Percentiles rank a stretch among this genome's conserved stretches.
These are phyloP conservation scores for Cerioporus squamosus DNA, from an alignment of 1,284 basidiomycete species.

Conservation along the genomic window DNA sequence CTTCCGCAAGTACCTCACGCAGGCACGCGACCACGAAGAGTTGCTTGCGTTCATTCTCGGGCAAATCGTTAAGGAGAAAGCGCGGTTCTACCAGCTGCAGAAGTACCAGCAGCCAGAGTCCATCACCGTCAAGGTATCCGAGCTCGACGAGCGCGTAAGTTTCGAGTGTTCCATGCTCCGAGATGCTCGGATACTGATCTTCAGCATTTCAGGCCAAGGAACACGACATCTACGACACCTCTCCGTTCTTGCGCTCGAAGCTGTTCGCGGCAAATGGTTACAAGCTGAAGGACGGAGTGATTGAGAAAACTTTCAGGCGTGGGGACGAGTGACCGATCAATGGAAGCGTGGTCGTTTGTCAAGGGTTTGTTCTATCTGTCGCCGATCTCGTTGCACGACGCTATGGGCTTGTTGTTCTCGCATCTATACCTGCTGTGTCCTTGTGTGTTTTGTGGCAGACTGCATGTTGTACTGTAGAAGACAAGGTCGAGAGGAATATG, in stretches of 20 bases:
- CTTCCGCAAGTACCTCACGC: slow-evolving; percentile 97
- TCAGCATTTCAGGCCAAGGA: slow-evolving; percentile 75
- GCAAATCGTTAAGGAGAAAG: slow-evolving; percentile 93
- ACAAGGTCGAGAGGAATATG: background rate
- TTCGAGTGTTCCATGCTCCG: background rate
- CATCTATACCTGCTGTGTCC: background rate
- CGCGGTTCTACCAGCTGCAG: slow-evolving; percentile 80
- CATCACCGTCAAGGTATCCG: slow-evolving; percentile 74
- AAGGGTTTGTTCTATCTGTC: background rate
- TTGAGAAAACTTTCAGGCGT: slow-evolving; percentile 68
- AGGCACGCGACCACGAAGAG: slow-evolving; percentile 95
- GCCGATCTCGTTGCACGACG: background rate
- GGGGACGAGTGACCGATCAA: slow-evolving; percentile 16
- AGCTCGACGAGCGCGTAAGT: slow-evolving; percentile 83
- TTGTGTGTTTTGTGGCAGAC: background rate
- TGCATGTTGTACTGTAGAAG: background rate
- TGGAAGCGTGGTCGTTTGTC: background rate
- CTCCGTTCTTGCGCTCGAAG: slow-evolving; percentile 84
- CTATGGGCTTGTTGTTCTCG: background rate
- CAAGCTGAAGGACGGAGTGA: slow-evolving; percentile 62
- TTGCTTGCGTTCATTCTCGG: slow-evolving; percentile 94
- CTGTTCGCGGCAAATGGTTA: slow-evolving; percentile 94
- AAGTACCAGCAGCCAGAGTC: slow-evolving; percentile 77
- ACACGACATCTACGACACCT: slow-evolving; percentile 91
- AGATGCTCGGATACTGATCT: background rate